Conservation (phyloP, 1,139 yeast genomes). For the Candida gigantensis region DNA sequence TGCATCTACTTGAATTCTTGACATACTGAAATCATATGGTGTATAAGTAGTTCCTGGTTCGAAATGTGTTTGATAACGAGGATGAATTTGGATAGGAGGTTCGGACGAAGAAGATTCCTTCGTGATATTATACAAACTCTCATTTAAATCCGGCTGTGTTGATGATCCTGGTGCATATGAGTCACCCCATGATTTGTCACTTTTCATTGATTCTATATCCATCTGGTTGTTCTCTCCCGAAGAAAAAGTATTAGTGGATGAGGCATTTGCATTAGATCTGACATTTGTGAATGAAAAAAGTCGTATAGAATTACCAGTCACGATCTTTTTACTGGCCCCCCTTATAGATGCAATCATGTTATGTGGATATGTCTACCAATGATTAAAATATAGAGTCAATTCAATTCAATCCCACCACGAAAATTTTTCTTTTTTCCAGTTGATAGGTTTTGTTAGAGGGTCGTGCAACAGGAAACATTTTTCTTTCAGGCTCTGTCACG, state of each 20-base stretch:
- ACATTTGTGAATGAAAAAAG: neutral
- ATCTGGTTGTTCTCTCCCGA: no score
- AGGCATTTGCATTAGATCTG: neutral
- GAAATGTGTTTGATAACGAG: slow-evolving; percentile 40
- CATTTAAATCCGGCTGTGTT: slow-evolving; percentile 6
- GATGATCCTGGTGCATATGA: slow-evolving; percentile 31
- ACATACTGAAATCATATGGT: slow-evolving; percentile 73
- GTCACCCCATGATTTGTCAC: slow-evolving; percentile 29
- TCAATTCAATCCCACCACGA: no score
- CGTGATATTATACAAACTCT: slow-evolving; percentile 14
- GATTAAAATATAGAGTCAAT: no score
- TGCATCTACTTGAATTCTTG: slow-evolving; percentile 49
- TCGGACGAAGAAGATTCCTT: slow-evolving; percentile 23
- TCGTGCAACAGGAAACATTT: no score
- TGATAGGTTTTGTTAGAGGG: no score
- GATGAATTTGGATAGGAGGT: slow-evolving; percentile 24
- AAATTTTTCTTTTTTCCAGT: no score
- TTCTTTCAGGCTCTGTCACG: no score
- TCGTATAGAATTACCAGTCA: neutral
- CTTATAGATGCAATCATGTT: slow-evolving; percentile 7
- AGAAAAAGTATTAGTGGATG: no score
- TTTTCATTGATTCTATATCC: slow-evolving; percentile 24
- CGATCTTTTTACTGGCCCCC: slow-evolving; percentile 1
- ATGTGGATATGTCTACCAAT: no score
- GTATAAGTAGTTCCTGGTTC: slow-evolving; percentile 54